Conservation (phyloP, 2,329 filamentous ascomycete species). For the Keithomyces neogunnii region DNA sequence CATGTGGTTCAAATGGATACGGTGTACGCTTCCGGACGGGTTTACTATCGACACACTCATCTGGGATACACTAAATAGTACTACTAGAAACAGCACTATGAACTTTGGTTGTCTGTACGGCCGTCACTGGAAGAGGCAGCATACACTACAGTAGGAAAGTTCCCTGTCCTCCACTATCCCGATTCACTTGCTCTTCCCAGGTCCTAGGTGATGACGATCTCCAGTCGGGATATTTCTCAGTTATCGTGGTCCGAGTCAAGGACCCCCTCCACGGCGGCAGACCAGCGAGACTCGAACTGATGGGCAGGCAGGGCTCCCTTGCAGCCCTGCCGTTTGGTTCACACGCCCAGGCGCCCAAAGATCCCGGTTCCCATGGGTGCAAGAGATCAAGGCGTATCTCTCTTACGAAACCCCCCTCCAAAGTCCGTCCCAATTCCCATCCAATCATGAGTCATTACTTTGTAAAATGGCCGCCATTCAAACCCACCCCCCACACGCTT, state of each 20-base stretch:
- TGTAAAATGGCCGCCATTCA: conserved; percentile 32
- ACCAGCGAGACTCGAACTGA: not conserved
- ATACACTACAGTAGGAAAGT: not conserved
- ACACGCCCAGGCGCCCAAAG: conserved; percentile 7
- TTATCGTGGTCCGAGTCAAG: not conserved
- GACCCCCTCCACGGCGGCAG: not conserved
- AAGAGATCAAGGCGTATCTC: conserved; percentile 32
- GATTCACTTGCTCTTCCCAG: not conserved
- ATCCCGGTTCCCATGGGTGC: conserved; percentile 17
- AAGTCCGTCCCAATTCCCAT: conserved; percentile 21
- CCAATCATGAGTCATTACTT: conserved; percentile 49
- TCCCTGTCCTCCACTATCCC: not conserved
- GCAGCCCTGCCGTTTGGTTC: conserved; percentile 11
- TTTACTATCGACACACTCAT: conserved; percentile 6
- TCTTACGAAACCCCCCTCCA: conserved; percentile 7
- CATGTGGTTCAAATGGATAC: not conserved
- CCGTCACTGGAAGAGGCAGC: not conserved
- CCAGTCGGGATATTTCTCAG: not conserved
- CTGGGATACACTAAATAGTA: not conserved
- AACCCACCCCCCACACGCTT: conserved; percentile 15
- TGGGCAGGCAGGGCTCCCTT: conserved; percentile 9
- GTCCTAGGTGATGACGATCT: not conserved
- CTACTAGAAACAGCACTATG: not conserved
- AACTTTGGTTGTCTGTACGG: not conserved
- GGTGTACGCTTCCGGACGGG: not conserved